Base-by-base conservation (phyloP, 768 basidiomycete species). In the Leccinum olivaceopallidum region DNA sequence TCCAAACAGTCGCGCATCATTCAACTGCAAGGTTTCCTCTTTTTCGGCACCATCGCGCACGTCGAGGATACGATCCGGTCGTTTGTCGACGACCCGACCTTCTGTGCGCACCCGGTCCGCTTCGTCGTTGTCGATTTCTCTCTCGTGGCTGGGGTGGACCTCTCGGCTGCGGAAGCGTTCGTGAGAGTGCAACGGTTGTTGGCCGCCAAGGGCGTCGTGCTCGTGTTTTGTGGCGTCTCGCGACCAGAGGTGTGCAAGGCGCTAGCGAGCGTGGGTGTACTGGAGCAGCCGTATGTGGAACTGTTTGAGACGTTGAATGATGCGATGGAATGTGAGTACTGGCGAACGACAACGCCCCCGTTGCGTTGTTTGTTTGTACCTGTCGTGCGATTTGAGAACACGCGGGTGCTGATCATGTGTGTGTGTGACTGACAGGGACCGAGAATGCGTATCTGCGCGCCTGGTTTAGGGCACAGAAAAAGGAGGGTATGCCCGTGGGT, bases 121-220 rank as follows among this genome's bases (percentile, higher is more conserved):
- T 99, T 97, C 78, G 83, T 98, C 34, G 84, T 98, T 8, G 79
- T 98, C 50, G 95, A 98, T 67, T 83, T 98, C 34, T 78, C 89
- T 34, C 85, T 93, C 34, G 95, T 94, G 1, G 85, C 84, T 10
- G 95, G 95, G 0, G 88, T 98, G 28, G 96, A 99, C 73, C 89
- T 97, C 83, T 95, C 92, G 0, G 86, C 95, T 4, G 93, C 95
- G 1, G 96, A 98, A 69, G 96, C 95, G 0, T 94, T 98, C 64
- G 91, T 98, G 42, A 85, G 96, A 10, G 82, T 98, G 8, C 94
- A 96, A 64, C 82, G 95, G 7, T 69, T 98, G 9, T 77, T 98
- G 30, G 79, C 83, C 5, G 84, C 84, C 3, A 90, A 89, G 68
- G 80, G 80, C n/a, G 89, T 98, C 57, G 83, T 88, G 1, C 79